A percentile compares a stretch with the other conserved stretches of the same genome.
These are phyloP conservation scores for Krasilnikovozyma curviuscula DNA, from an alignment of 768 basidiomycete genomes.

Conservation along the genomic window DNA sequence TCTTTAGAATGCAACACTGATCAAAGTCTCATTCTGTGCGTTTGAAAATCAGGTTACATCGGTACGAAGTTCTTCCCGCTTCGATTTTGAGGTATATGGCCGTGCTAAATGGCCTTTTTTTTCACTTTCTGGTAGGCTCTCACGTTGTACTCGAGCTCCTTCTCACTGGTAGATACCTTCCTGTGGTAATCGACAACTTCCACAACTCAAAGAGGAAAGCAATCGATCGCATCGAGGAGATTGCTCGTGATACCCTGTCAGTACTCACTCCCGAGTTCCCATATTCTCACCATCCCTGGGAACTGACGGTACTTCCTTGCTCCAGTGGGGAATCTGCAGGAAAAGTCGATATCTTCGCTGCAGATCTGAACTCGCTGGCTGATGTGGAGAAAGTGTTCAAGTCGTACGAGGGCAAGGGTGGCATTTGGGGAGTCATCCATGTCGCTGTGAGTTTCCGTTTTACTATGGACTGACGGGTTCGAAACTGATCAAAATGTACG, in stretches of 20 bases:
- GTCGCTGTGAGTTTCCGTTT: conserved; percentile 48
- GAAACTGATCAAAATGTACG: not conserved
- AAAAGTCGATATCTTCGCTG: conserved; percentile 17
- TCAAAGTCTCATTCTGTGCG: too few species aligned
- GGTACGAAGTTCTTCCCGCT: too few species aligned
- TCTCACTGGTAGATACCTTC: conserved; percentile 70
- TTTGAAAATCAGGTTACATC: too few species aligned
- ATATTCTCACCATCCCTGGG: too few species aligned
- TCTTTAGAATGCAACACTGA: too few species aligned
- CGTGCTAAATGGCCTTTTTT: too few species aligned
- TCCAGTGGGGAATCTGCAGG: not conserved
- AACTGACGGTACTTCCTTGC: not conserved
- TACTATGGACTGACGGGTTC: not conserved
- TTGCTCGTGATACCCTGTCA: conserved; percentile 50
- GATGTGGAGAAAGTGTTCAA: conserved; percentile 63
- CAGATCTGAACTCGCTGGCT: conserved; percentile 54
- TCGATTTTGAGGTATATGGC: too few species aligned
- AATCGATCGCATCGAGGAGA: conserved; percentile 53
- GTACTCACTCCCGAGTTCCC: not conserved
- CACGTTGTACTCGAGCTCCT: conserved; percentile 78
- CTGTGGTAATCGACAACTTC: conserved; percentile 86
- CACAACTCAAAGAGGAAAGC: conserved; percentile 71
- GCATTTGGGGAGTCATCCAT: conserved; percentile 92
- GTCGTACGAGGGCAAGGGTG: conserved; percentile 56
- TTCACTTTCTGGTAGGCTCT: conserved; percentile 42